Evolutionary conservation across 345 rosid genomes (phyloP).

Genomic region (Erucastrum elatum): DNA sequence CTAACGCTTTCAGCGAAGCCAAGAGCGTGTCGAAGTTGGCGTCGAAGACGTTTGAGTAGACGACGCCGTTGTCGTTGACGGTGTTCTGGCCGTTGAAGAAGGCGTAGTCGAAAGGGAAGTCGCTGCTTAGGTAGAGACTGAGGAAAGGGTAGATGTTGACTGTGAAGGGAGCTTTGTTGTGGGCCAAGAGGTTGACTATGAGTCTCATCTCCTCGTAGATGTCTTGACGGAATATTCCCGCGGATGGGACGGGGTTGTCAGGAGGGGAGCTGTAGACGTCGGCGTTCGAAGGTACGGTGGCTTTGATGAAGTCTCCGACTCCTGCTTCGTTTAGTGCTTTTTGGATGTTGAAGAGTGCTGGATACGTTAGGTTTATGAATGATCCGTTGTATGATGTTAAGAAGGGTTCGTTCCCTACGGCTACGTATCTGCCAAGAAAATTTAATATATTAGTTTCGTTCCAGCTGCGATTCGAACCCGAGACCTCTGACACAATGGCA

Average conservation of each 20-base stretch:
- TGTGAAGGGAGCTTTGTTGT: slow-evolving; percentile 78
- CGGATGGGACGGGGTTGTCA: slow-evolving; percentile 63
- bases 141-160: slow-evolving; percentile 92
- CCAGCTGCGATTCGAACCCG: neutral
- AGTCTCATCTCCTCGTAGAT: slow-evolving; percentile 59
- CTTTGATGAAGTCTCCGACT: slow-evolving; percentile 71
- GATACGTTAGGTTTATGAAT: slow-evolving; percentile 62
- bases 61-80: slow-evolving; percentile 55
- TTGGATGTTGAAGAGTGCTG: slow-evolving; percentile 89
- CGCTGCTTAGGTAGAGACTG: slow-evolving; percentile 70
- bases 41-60: slow-evolving; percentile 77
- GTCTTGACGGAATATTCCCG: slow-evolving; percentile 74
- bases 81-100: slow-evolving; percentile 70
- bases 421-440: slow-evolving; percentile 64
- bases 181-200: slow-evolving; percentile 63
- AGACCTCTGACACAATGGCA: neutral
- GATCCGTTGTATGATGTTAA: slow-evolving; percentile 72
- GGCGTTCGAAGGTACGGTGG: slow-evolving; percentile 82
- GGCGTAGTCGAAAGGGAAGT: slow-evolving; percentile 82
- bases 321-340: slow-evolving; percentile 80
- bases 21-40: slow-evolving; percentile 90
- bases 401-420: slow-evolving; percentile 93
- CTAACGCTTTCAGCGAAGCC: slow-evolving; percentile 58
- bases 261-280: slow-evolving; percentile 75
- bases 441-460: neutral